phyloP scores from a whole-genome alignment of 208 protist species.

The Leishmania amazonensis region DNA sequence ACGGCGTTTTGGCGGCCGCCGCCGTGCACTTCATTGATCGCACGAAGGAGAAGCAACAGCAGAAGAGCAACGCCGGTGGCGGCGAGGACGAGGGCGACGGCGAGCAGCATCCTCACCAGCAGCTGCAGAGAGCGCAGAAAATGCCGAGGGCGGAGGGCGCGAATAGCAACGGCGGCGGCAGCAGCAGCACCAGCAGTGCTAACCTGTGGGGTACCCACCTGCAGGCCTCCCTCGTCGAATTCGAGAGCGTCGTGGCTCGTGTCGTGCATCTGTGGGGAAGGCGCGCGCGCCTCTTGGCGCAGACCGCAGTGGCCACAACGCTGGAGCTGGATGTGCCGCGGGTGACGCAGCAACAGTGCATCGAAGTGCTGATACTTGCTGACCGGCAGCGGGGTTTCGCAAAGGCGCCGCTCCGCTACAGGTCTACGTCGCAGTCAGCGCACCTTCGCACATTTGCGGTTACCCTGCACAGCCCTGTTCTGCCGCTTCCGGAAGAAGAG shows the following conservation, averaged over 20 bases:
- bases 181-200: background rate
- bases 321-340: background rate
- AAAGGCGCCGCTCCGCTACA: background rate
- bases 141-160: background rate
- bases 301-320: conserved; percentile 1
- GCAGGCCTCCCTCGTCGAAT: conserved; percentile 42
- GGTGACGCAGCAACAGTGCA: conserved; percentile 33
- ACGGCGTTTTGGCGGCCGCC: conserved; percentile 72
- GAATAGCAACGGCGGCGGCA: background rate
- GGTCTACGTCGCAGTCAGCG: conserved; percentile 21
- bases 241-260: conserved; percentile 42
- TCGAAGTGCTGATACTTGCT: conserved; percentile 30
- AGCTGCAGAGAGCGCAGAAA: background rate
- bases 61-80: background rate
- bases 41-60: conserved; percentile 32
- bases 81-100: conserved; percentile 2
- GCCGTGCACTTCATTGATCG: conserved; percentile 54
- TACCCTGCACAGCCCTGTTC: conserved; percentile 47
- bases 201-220: conserved; percentile 69
- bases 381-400: conserved; percentile 21
- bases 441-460: conserved; percentile 59
- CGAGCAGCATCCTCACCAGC: background rate
- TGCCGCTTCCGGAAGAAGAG: conserved; percentile 44
- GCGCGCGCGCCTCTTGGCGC: conserved; percentile 12
- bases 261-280: conserved; percentile 42